Evolutionary conservation across 306 rosid species (phyloP), one percentile per base, ranked within the genome.

Genomic region (Prunus davidiana): DNA sequence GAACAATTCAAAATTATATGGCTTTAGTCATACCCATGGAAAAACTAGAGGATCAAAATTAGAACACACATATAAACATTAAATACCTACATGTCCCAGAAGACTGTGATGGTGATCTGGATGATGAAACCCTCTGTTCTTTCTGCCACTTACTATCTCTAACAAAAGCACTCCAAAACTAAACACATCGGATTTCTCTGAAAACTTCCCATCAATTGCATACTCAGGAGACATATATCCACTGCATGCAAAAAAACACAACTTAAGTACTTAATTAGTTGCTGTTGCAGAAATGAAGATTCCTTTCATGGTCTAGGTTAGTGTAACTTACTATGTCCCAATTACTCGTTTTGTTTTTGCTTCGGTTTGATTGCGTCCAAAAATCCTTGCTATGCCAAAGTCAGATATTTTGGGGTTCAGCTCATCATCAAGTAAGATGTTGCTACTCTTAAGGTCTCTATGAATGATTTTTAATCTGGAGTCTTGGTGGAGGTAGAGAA

Each of bases 161-260:
- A 82, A 47, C 72, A 82, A 61, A 34, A 82, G 56, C 18, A 77
- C 85, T 2, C 85, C 76, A 8, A 77, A 82, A 63, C 82, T 77
- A 19, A 82, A 73, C 5, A 82, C 85, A 54, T 82, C 85, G 12
- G 79, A 77, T 67, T 82, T 82, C 16, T 12, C 46, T 1, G 76
- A 77, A 22, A 76, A 82, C 1, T 60, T 67, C 50, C 82, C 85
- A 24, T 70, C 81, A 67, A 82, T 49, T 58, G 76, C 76, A 10
- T 82, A 82, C 66, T 72, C 82, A 0, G 82, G 85, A 2, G 85
- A 54, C 81, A 82, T 82, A n/a, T 82, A 77, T 20, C 82, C 82
- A 7, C 76, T 82, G 62, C 67, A 77, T 8, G 16, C 11, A 25
- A 13, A 49, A 34, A 6, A 14, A 11, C 8, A 61, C 14, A 14